Evolutionary conservation across 1,284 basidiomycete species (phyloP).

Genomic region (Xerocomus nothofagi): DNA sequence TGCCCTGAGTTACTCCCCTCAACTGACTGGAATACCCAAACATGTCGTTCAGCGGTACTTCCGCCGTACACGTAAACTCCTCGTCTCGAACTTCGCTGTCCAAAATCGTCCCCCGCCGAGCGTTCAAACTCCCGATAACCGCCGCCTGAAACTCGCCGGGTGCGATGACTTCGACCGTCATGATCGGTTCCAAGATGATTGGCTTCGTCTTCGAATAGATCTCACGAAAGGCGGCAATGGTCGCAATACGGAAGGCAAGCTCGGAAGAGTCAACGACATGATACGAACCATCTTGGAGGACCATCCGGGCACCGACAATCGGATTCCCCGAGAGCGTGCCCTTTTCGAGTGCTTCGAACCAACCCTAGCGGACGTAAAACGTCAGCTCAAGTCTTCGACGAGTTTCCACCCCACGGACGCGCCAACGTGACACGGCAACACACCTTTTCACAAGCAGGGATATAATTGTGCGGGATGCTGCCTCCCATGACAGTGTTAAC

Average conservation of each 20-base stretch:
- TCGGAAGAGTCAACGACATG: conserved; percentile 99
- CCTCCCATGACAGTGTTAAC: conserved; percentile 91
- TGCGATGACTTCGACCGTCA: conserved; percentile 97
- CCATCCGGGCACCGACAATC: conserved; percentile 85
- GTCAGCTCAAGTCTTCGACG: not conserved
- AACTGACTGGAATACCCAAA: conserved; percentile 95
- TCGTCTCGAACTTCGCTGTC: conserved; percentile 98
- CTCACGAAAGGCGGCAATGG: conserved; percentile 93
- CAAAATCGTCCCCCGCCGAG: conserved; percentile 91
- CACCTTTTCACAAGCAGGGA: conserved; percentile 95
- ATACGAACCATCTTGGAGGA: conserved; percentile 89
- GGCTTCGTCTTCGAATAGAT: conserved; percentile 78
- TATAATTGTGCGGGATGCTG: conserved; percentile 88
- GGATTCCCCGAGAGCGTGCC: conserved; percentile 89
- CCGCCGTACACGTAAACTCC: conserved; percentile 91
- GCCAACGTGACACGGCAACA: not conserved
- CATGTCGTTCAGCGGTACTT: conserved; percentile 98
- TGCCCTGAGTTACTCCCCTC: conserved; percentile 93
- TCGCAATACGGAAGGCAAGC: conserved; percentile 89
- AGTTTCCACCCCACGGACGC: not conserved
- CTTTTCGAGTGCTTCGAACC: conserved; percentile 92
- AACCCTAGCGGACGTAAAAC: conserved; percentile 62
- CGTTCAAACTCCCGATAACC: conserved; percentile 94
- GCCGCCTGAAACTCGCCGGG: conserved; percentile 96
- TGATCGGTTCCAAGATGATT: conserved; percentile 94